These are phyloP conservation scores for Picochlorum sp. DNA, from an alignment of 139 green algal species.

Conservation along the genomic window DNA sequence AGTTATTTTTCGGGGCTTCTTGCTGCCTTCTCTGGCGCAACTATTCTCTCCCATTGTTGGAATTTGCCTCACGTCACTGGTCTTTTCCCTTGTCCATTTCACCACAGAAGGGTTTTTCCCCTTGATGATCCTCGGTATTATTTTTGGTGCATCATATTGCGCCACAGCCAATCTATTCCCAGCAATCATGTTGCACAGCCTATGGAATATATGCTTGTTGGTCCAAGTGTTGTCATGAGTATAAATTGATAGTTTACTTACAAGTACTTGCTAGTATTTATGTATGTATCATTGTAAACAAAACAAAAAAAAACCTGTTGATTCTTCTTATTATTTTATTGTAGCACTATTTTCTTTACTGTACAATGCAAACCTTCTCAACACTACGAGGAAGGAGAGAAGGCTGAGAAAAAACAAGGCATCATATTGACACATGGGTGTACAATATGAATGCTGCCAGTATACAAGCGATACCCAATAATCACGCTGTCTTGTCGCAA, in stretches of 20 bases:
- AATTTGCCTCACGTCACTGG: constrained; percentile 39
- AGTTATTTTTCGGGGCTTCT: constrained; percentile 89
- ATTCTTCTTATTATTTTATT: no score
- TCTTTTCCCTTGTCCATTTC: constrained; percentile 87
- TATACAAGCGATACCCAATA: constrained; percentile 2
- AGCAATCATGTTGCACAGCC: constrained; percentile 22
- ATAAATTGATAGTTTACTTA: neutral
- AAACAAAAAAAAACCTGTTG: no score
- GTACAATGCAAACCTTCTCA: neutral
- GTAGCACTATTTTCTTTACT: no score
- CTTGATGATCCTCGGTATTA: constrained; percentile 74
- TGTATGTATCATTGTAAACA: no score
- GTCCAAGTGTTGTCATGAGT: constrained; percentile 8
- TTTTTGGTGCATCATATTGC: constrained; percentile 71
- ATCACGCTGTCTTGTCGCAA: neutral
- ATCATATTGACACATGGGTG: neutral
- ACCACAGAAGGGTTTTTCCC: constrained; percentile 69
- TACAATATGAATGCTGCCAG: neutral
- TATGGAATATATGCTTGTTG: constrained; percentile 33
- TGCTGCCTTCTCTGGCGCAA: constrained; percentile 70
- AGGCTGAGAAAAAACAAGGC: constrained; percentile 2
- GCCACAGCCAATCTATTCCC: constrained; percentile 63
- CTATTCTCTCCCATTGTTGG: constrained; percentile 51
- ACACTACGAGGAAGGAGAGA: neutral
- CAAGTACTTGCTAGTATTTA: no score